Evolutionary conservation across 768 basidiomycete species (phyloP), one percentile per base, ranked within the genome.

Genomic region (Boletus edulis): DNA sequence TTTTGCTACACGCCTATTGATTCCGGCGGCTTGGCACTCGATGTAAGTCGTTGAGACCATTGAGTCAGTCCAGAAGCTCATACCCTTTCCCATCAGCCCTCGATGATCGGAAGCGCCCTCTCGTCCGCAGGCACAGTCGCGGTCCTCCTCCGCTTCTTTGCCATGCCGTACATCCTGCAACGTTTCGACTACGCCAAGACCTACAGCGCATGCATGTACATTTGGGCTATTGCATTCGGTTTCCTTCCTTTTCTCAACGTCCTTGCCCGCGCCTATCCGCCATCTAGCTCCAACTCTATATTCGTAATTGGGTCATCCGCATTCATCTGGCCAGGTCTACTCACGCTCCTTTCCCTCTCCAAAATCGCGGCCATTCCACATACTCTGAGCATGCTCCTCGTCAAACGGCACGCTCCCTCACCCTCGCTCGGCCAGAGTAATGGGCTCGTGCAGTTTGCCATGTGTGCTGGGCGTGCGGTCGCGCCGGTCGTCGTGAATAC

Each of bases 381-480:
- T 7, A 86, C 83, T 7, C 68, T 83, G 43, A 83, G 76, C 62
- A 81, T 86, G 76, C 78, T 87, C 38, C 71, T 87, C n/a, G 76
- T 81, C 40, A 84, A 82, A 27, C 38, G 10, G 2, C 31, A 54
- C 11, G 52, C 52, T 0, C 53, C 46, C 10, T 43, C 53, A 22
- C 12, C 17, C 5, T 18, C 53, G 31, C 52, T 54, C 11, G 46
- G 52, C 15, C 39, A 40, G n/a, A 54, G 52, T 24, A 86, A 86
- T 57, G 85, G 83, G 17, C 75, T 87, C 8, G 77, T 83, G 15
- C 81, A 85, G 57, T 74, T 81, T 46, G 71, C 76, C 5, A 81
- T 82, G 81, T 82, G 80, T 55, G 57, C 77, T 27, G 76, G 80
- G 10, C 77, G 85, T 13, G 76, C 81, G 2, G 62, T 83, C 44